A percentile compares a stretch with the other conserved stretches of the same genome.
These are phyloP conservation scores for Aspergillus arachidicola DNA, from an alignment of 2,329 filamentous ascomycete genomes.

Conservation along the genomic window DNA sequence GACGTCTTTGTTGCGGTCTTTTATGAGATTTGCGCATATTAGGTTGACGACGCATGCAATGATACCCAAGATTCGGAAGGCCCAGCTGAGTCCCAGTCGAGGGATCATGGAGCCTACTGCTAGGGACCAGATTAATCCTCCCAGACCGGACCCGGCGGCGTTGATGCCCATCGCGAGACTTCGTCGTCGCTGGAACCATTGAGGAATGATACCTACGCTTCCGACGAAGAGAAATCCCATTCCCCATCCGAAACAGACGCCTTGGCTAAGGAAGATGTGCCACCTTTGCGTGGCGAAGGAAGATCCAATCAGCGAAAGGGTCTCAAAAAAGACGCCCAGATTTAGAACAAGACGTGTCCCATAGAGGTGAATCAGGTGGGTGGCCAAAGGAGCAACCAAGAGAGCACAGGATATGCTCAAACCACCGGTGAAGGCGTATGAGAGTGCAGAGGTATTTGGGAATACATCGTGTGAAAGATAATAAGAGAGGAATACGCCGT, in stretches of 20 bases:
- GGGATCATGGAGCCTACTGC: conserved; percentile 61
- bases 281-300: conserved; percentile 60
- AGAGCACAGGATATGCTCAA: conserved; percentile 62
- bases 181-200: conserved; percentile 63
- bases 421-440: conserved; percentile 64
- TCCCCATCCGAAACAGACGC: conserved; percentile 63
- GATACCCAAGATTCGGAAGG: conserved; percentile 63
- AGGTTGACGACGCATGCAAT: conserved; percentile 57
- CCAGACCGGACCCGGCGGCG: conserved; percentile 61
- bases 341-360: conserved; percentile 59
- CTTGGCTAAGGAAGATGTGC: conserved; percentile 64
- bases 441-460: conserved; percentile 55
- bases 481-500: conserved; percentile 62
- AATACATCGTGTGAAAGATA: conserved; percentile 60
- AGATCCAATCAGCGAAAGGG: conserved; percentile 57
- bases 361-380: conserved; percentile 53
- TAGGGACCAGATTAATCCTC: conserved; percentile 62
- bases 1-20: conserved; percentile 61
- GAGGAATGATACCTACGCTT: conserved; percentile 58
- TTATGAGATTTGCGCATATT: conserved; percentile 56
- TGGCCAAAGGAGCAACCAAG: conserved; percentile 60
- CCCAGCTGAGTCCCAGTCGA: conserved; percentile 59
- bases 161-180: conserved; percentile 63
- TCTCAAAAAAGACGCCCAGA: conserved; percentile 59
- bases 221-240: conserved; percentile 66